These are phyloP conservation scores for Wickerhamiella occidentalis DNA, from an alignment of 805 yeast genomes.

Conservation along the genomic window DNA sequence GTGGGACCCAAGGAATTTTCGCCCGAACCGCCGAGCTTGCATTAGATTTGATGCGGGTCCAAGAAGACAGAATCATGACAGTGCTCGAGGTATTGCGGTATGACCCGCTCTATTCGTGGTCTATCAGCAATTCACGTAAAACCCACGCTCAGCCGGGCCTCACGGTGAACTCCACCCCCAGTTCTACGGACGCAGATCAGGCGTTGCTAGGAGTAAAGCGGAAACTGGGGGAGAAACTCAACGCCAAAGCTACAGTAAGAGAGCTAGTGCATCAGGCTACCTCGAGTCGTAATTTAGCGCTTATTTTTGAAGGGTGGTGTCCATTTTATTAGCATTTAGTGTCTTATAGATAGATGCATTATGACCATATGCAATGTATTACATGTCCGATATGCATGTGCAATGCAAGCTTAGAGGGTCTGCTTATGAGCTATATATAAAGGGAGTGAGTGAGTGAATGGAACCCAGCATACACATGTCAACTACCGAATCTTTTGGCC, in stretches of 20 bases:
- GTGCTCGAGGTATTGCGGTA: constrained; percentile 75
- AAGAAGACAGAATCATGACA: constrained; percentile 59
- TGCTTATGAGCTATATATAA: not conserved
- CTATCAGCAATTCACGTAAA: constrained; percentile 60
- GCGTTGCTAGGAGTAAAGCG: constrained; percentile 63
- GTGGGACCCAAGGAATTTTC: constrained; percentile 74
- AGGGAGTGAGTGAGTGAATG: not conserved
- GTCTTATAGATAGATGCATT: too few relatives aligned
- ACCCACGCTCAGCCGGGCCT: not conserved
- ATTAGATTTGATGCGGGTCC: constrained; percentile 49
- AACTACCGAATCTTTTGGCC: not conserved
- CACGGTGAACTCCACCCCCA: constrained; percentile 37
- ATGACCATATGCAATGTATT: not conserved
- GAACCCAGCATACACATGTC: not conserved
- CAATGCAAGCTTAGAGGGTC: not conserved
- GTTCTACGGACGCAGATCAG: constrained; percentile 55
- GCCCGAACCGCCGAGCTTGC: constrained; percentile 62
- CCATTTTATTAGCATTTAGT: constrained; percentile 25
- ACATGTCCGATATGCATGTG: not conserved
- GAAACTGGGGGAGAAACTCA: constrained; percentile 61
- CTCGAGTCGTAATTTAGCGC: constrained; percentile 51
- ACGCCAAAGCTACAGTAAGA: constrained; percentile 73
- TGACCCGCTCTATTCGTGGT: constrained; percentile 93
- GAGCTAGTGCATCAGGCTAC: constrained; percentile 71
- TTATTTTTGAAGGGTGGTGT: constrained; percentile 45